phyloP scores from a whole-genome alignment of 2,329 filamentous ascomycete species.

The Ascosphaera pollenicola region DNA sequence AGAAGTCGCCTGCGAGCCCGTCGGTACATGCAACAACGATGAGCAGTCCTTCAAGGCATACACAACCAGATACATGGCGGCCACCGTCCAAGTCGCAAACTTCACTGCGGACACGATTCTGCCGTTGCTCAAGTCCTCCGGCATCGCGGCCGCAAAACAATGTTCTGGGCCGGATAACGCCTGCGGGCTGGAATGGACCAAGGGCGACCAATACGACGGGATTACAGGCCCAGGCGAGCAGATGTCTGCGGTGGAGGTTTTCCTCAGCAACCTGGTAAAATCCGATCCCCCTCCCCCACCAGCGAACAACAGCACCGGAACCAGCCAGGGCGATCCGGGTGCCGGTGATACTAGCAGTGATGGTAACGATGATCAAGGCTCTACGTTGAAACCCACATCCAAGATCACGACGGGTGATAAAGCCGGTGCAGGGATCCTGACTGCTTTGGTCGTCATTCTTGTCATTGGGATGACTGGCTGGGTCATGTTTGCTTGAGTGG shows the following conservation, averaged over 20 bases:
- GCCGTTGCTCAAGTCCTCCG: constrained; percentile 30
- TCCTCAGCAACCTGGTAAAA: constrained; percentile 18
- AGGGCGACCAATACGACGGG: constrained; percentile 31
- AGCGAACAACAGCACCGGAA: constrained; percentile 36
- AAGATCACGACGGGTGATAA: constrained; percentile 14
- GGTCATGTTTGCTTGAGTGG: background rate
- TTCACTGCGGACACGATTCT: constrained; percentile 26
- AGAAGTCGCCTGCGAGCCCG: constrained; percentile 36
- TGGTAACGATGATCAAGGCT: constrained; percentile 1
- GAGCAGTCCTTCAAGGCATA: constrained; percentile 46
- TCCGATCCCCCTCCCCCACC: background rate
- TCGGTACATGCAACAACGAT: constrained; percentile 36
- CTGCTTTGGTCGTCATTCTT: constrained; percentile 8
- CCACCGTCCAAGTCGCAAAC: constrained; percentile 34
- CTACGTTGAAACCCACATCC: background rate
- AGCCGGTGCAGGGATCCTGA: constrained; percentile 19
- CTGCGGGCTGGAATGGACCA: constrained; percentile 15
- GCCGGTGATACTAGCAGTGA: constrained; percentile 11
- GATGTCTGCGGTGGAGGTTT: constrained; percentile 45
- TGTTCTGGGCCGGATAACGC: constrained; percentile 9
- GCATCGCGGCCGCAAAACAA: constrained; percentile 27
- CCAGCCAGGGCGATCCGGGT: constrained; percentile 16
- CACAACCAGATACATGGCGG: constrained; percentile 36
- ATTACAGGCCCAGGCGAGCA: constrained; percentile 44
- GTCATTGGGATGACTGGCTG: background rate